A percentile compares a stretch with the other conserved stretches of the same genome.
phyloP scores from a whole-genome alignment of 2,329 filamentous ascomycete genomes.

The Phialophora macrospora region DNA sequence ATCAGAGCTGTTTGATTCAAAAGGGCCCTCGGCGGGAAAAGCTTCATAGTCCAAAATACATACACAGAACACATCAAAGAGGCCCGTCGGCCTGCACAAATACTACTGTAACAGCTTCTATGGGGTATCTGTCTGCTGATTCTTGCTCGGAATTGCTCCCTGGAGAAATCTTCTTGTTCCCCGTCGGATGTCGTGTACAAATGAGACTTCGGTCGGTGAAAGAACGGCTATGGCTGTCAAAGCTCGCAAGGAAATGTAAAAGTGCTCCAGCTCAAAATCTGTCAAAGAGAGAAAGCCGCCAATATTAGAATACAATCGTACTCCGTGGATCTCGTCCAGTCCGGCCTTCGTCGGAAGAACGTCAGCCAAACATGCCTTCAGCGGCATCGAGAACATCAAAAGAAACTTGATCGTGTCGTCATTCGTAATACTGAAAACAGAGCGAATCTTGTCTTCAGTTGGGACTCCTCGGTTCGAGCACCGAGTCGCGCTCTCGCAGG shows the following conservation, averaged over 20 bases:
- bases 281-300: slow-evolving; percentile 14
- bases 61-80: slow-evolving; percentile 1
- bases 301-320: slow-evolving; percentile 21
- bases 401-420: slow-evolving; percentile 28
- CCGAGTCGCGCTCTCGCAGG: slow-evolving; percentile 36
- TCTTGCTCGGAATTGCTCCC: slow-evolving; percentile 10
- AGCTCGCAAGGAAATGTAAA: slow-evolving; percentile 15
- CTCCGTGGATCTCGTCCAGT: slow-evolving; percentile 24
- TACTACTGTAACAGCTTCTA: slow-evolving; percentile 11
- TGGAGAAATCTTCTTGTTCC: slow-evolving; percentile 6
- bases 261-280: slow-evolving; percentile 1
- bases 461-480: slow-evolving; percentile 29
- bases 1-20: background rate
- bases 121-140: slow-evolving; percentile 1
- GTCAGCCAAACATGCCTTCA: slow-evolving; percentile 7
- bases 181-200: slow-evolving; percentile 3
- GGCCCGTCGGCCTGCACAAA: background rate
- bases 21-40: background rate
- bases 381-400: slow-evolving; percentile 12
- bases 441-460: slow-evolving; percentile 26
- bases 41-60: slow-evolving; percentile 2
- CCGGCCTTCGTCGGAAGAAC: background rate
- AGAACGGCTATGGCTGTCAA: slow-evolving; percentile 14
- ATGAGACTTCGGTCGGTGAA: slow-evolving; percentile 6
- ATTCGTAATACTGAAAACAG: slow-evolving; percentile 34